Percentiles rank a stretch among this genome's conserved stretches.
Evolutionary conservation across 305 asterid species (phyloP).

Genomic region (Andrographis paniculata): DNA sequence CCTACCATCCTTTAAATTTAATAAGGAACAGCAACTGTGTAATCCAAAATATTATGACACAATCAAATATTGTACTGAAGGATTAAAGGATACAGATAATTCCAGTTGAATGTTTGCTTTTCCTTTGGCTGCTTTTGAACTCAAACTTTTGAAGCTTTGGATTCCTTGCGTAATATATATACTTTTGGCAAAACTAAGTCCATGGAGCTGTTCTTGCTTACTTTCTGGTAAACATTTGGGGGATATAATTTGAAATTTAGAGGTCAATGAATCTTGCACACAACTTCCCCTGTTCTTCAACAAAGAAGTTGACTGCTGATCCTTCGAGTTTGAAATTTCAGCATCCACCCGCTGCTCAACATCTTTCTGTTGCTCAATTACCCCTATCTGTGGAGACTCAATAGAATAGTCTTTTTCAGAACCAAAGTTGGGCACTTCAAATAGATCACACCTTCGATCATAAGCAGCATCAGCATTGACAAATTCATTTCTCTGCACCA

Average conservation of each 20-base stretch:
- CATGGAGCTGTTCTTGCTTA: constrained; percentile 31
- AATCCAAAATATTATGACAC: constrained; percentile 14
- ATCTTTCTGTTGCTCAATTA: constrained; percentile 32
- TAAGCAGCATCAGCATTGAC: constrained; percentile 25
- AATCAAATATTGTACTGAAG: constrained; percentile 15
- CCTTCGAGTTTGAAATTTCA: constrained; percentile 30
- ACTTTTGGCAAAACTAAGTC: constrained; percentile 28
- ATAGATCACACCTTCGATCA: constrained; percentile 28
- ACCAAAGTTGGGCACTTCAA: constrained; percentile 32
- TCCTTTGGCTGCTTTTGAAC: constrained; percentile 27
- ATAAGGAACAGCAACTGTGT: constrained; percentile 33
- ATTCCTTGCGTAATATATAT: constrained; percentile 27
- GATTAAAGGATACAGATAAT: constrained; percentile 51
- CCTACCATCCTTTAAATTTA: constrained; percentile 34
- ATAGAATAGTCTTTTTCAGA: constrained; percentile 22
- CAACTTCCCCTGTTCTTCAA: constrained; percentile 27
- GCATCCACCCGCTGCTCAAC: constrained; percentile 24
- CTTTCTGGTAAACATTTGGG: constrained; percentile 29
- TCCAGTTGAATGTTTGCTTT: constrained; percentile 33
- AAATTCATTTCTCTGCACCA: constrained; percentile 24
- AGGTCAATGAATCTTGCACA: constrained; percentile 26
- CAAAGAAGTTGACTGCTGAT: constrained; percentile 30
- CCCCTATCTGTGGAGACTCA: constrained; percentile 24
- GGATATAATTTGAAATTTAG: constrained; percentile 29
- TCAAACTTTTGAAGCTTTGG: constrained; percentile 38